Evolutionary conservation across 768 basidiomycete species (phyloP).

Genomic region (Coprinopsis cinerea): DNA sequence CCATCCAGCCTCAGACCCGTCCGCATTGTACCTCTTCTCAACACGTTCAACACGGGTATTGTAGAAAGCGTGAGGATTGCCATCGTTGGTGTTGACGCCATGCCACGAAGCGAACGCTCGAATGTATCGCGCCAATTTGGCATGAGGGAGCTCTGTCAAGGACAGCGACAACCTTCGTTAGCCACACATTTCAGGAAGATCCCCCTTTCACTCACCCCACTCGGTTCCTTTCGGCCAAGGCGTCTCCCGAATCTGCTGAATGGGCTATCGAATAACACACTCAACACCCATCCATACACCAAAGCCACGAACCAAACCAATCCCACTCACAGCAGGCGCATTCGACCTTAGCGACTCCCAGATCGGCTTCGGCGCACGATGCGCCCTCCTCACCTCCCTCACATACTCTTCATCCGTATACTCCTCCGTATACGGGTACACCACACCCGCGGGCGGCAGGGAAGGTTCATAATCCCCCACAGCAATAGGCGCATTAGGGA

Average conservation of each 20-base stretch:
- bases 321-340: constrained; percentile 26
- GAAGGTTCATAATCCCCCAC: constrained; percentile 31
- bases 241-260: constrained; percentile 27
- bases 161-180: background rate
- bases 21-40: constrained; percentile 29
- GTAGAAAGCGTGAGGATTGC: constrained; percentile 31
- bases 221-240: constrained; percentile 27
- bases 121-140: constrained; percentile 30
- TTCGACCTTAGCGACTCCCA: constrained; percentile 31
- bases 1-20: constrained; percentile 29
- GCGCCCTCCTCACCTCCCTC: constrained; percentile 18
- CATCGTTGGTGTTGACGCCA: constrained; percentile 37
- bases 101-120: constrained; percentile 37
- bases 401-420: constrained; percentile 18
- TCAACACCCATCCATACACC: background rate
- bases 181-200: background rate
- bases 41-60: constrained; percentile 44
- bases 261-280: constrained; percentile 13
- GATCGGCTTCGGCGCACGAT: constrained; percentile 33
- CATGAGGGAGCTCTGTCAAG: constrained; percentile 26
- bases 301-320: background rate
- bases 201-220: constrained; percentile 22
- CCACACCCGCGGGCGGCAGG: constrained; percentile 26
- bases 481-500: constrained; percentile 28
- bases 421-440: constrained; percentile 23